phyloP scores from a whole-genome alignment of 2,329 filamentous ascomycete species.

The Magnaporthiopsis rhizophila region DNA sequence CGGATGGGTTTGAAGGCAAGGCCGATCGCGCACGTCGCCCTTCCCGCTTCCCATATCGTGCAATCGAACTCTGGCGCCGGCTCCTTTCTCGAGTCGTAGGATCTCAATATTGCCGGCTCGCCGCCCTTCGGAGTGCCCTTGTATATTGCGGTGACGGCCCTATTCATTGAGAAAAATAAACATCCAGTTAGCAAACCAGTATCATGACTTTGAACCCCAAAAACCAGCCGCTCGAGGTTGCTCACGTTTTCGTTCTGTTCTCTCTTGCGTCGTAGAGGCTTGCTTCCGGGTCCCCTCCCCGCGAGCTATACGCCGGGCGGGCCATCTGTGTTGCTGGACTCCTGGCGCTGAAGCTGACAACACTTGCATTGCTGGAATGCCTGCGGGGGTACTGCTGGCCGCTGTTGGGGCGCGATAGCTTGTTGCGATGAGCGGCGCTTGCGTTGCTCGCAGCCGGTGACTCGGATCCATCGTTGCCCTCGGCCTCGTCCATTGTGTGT shows the following conservation, averaged over 20 bases:
- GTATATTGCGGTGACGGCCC: constrained; percentile 84
- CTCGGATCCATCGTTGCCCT: constrained; percentile 65
- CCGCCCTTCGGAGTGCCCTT: constrained; percentile 67
- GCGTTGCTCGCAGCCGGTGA: constrained; percentile 31
- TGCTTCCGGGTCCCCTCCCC: constrained; percentile 77
- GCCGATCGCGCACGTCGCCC: constrained; percentile 86
- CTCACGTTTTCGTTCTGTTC: constrained; percentile 83
- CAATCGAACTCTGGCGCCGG: constrained; percentile 86
- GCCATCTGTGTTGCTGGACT: constrained; percentile 50
- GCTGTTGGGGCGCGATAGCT: background rate
- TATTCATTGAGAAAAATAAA: constrained; percentile 29
- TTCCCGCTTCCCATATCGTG: constrained; percentile 93
- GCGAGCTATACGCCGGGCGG: constrained; percentile 43
- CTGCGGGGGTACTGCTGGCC: constrained; percentile 35
- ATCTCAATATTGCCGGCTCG: constrained; percentile 69
- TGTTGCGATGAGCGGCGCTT: constrained; percentile 19
- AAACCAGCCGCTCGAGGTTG: constrained; percentile 12
- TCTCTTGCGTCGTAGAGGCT: constrained; percentile 82
- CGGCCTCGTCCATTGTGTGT: constrained; percentile 69
- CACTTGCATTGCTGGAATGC: constrained; percentile 71
- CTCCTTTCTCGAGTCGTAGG: constrained; percentile 91
- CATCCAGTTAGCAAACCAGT: background rate
- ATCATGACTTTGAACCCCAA: constrained; percentile 11
- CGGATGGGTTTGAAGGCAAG: constrained; percentile 94
- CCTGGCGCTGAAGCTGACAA: constrained; percentile 69